Evolutionary conservation across 768 basidiomycete genomes (phyloP).

Genomic region (Leccinum variicolor): DNA sequence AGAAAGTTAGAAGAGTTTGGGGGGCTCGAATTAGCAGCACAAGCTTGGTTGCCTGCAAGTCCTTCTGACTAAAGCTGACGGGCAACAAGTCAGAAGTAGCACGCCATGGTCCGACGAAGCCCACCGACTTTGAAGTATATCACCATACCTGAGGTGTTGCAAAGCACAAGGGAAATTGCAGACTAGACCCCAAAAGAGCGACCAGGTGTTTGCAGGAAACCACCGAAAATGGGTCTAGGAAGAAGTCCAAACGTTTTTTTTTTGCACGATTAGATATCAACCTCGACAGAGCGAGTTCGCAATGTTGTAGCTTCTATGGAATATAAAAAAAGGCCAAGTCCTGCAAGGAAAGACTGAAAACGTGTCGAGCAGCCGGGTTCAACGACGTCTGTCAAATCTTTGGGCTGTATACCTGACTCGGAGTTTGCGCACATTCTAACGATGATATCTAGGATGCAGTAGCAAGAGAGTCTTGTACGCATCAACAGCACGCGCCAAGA

Average conservation of each 20-base stretch:
- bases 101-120: not conserved
- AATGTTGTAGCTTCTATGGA: not conserved
- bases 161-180: not conserved
- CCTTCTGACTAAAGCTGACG: too few relatives aligned
- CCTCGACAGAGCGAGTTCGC: not conserved
- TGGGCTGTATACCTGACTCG: not conserved
- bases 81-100: not conserved
- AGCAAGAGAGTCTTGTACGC: not conserved
- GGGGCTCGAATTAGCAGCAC: not conserved
- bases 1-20: too few relatives aligned
- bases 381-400: constrained; percentile 1
- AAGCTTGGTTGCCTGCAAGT: not conserved
- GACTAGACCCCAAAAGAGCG: not conserved
- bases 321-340: not conserved
- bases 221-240: not conserved
- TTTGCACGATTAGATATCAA: not conserved
- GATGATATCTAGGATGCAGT: constrained; percentile 9
- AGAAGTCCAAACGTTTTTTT: not conserved
- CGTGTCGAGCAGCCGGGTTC: not conserved
- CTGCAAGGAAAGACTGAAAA: not conserved
- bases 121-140: not conserved
- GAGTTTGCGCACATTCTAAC: constrained; percentile 3
- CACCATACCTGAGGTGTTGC: not conserved
- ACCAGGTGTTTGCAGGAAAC: not conserved
- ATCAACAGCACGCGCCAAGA: not conserved